These are phyloP conservation scores for Globisporangium cylindrosporum DNA, from an alignment of 352 stramenopile genomes.

Conservation along the genomic window DNA sequence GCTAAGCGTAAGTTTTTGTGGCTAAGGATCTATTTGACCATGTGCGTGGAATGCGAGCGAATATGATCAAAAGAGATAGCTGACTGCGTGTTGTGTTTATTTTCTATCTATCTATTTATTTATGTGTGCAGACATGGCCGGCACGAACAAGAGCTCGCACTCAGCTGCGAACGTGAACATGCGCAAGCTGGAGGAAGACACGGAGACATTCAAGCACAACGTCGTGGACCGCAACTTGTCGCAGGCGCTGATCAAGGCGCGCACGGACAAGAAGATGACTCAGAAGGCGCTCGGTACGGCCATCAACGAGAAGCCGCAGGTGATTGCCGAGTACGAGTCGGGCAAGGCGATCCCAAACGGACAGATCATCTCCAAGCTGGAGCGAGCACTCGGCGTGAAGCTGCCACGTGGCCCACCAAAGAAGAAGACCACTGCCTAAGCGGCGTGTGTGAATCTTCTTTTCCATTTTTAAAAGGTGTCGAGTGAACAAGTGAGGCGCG, in stretches of 20 bases:
- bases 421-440: conserved; percentile 47
- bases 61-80: neutral
- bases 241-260: conserved; percentile 94
- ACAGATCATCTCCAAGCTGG: conserved; percentile 97
- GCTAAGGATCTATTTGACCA: neutral
- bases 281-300: conserved; percentile 96
- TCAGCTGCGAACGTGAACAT: conserved; percentile 74
- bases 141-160: conserved; percentile 87
- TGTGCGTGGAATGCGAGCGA: neutral
- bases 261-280: conserved; percentile 97
- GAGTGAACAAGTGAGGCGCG: neutral
- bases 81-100: conserved; percentile 16
- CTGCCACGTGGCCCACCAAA: conserved; percentile 79
- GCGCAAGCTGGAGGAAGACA: conserved; percentile 90
- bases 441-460: neutral
- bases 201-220: conserved; percentile 89
- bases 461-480: neutral
- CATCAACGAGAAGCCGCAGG: conserved; percentile 96
- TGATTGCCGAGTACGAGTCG: conserved; percentile 97
- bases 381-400: conserved; percentile 91
- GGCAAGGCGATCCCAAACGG: conserved; percentile 97
- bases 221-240: conserved; percentile 83
- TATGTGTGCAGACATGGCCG: conserved; percentile 44
- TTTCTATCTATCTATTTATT: neutral
- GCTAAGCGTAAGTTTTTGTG: conserved; percentile 53